phyloP scores from a whole-genome alignment of 2,329 filamentous ascomycete species.

The Fusarium continuum region DNA sequence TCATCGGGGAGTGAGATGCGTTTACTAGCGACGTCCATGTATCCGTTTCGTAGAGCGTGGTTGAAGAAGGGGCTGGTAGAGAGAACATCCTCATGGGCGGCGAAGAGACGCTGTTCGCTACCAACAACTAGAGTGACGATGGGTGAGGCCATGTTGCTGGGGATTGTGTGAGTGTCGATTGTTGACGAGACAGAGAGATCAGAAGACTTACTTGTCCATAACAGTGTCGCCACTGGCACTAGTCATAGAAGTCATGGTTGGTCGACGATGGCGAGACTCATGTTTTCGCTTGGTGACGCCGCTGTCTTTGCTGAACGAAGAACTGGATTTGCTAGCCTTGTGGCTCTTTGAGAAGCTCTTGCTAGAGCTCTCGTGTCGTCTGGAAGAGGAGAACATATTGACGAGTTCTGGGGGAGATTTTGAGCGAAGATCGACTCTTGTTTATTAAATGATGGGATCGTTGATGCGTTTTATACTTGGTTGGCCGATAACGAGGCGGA shows the following conservation, averaged over 20 bases:
- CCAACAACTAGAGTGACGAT: slow-evolving; percentile 85
- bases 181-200: neutral
- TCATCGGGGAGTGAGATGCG: slow-evolving; percentile 84
- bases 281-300: slow-evolving; percentile 65
- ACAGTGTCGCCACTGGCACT: slow-evolving; percentile 51
- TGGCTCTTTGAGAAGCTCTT: slow-evolving; percentile 64
- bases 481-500: slow-evolving; percentile 3
- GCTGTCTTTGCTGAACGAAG: slow-evolving; percentile 64
- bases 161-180: slow-evolving; percentile 3
- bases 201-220: slow-evolving; percentile 55
- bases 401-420: neutral
- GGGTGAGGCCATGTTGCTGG: slow-evolving; percentile 65
- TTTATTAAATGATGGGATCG: slow-evolving; percentile 23
- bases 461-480: slow-evolving; percentile 24
- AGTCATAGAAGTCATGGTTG: slow-evolving; percentile 57
- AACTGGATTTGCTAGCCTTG: slow-evolving; percentile 59
- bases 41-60: slow-evolving; percentile 49
- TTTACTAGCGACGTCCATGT: slow-evolving; percentile 58
- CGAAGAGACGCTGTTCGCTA: slow-evolving; percentile 86
- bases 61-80: slow-evolving; percentile 80
- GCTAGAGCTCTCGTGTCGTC: slow-evolving; percentile 56
- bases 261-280: slow-evolving; percentile 59
- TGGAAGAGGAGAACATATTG: slow-evolving; percentile 59
- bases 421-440: neutral
- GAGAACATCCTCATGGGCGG: slow-evolving; percentile 88